Percentiles rank a stretch among this genome's conserved stretches.
Conservation (phyloP, 352 stramenopile genomes). For the Phytophthora litchii region DNA sequence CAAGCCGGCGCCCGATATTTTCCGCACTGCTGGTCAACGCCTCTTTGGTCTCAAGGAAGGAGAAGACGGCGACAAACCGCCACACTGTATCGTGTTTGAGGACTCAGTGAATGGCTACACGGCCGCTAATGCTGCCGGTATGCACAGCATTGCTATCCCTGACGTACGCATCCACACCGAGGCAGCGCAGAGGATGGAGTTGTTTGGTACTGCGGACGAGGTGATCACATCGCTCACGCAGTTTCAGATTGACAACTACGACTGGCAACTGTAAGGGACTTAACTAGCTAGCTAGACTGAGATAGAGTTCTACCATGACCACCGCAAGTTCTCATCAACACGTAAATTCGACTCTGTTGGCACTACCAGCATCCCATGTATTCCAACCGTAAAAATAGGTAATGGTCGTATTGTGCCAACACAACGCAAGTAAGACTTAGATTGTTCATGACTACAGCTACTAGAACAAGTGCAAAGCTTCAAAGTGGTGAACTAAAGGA, state of each 20-base stretch:
- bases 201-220: slow-evolving; percentile 68
- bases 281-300: slow-evolving; percentile 1
- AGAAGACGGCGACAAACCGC: slow-evolving; percentile 30
- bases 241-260: slow-evolving; percentile 65
- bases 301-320: background rate
- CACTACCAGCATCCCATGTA: background rate
- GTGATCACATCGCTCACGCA: slow-evolving; percentile 65
- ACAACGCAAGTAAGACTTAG: background rate
- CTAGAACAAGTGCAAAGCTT: slow-evolving; percentile 14
- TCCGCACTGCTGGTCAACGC: slow-evolving; percentile 62
- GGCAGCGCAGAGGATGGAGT: slow-evolving; percentile 39
- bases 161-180: slow-evolving; percentile 72
- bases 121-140: slow-evolving; percentile 63
- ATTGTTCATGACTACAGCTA: slow-evolving; percentile 12
- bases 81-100: slow-evolving; percentile 78
- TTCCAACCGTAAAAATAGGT: slow-evolving; percentile 32
- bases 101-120: slow-evolving; percentile 75
- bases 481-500: slow-evolving; percentile 41
- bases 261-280: slow-evolving; percentile 42
- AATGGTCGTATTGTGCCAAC: background rate
- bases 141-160: slow-evolving; percentile 76
- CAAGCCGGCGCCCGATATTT: slow-evolving; percentile 86
- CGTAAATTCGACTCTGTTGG: slow-evolving; percentile 17
- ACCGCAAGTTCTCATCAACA: slow-evolving; percentile 24
- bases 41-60: slow-evolving; percentile 51